Base-by-base conservation (phyloP, 306 rosid species). In the Astragalus glycyphyllos region DNA sequence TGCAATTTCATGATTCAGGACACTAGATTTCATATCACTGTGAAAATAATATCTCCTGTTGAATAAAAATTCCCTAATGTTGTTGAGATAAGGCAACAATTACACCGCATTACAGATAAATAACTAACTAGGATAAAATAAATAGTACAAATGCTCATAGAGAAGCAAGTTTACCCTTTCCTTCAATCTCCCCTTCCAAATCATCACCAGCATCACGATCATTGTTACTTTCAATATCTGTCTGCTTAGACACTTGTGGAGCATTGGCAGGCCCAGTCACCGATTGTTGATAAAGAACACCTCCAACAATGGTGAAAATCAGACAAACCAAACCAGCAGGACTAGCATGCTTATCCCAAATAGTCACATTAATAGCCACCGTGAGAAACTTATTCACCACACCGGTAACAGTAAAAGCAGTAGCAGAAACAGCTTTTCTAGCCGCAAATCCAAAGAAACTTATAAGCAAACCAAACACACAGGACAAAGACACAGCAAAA, bases 321-420 rank as follows among this genome's bases (percentile, higher is more conserved):
- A 94, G 85, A 81, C 98, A 89, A 68, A 89, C 76, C 92, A 94
- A 80, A 46, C 98, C 98, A 51, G 84, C 81, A 13, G 92, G 88
- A 61, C 86, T 90, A n/a, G 98, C 96, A 76, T 94, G 98, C 83
- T 90, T 94, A 59, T 94, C 98, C 98, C 98, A 94, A 59, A 94
- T 94, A 38, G 70, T 0, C 56, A 94, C 96, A 76, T 94, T 94
- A 68, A 94, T 94, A 6, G 95, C 92, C 55, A 94, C 97, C 0
- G 97, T 94, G 20, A 94, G 88, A 70, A 94, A 94, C 89, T 94
- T 94, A 60, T 94, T 94, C 23, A 94, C 98, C 65, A 94, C 98
- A 5, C 98, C 98, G 11, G 97, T 91, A 47, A 91, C 97, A 0
- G 98, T 94, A 54, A 94, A 94, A 0, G 98, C 98, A 0, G 98